phyloP scores from a whole-genome alignment of 179 eudicot species.

The Silene vulgaris region DNA sequence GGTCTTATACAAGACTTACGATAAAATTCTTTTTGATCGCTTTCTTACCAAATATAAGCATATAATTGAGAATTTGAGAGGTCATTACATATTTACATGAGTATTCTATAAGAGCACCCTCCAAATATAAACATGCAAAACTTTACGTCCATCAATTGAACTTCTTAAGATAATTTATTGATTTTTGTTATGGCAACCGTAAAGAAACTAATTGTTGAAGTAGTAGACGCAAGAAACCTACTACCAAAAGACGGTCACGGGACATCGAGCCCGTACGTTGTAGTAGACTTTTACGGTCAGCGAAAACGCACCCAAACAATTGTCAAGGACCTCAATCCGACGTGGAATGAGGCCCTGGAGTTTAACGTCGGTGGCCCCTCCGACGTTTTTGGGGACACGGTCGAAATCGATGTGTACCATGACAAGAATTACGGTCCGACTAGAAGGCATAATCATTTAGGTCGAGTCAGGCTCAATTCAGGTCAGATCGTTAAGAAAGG shows the following conservation, averaged over 20 bases:
- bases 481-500: constrained; percentile 68
- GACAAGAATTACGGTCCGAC: constrained; percentile 67
- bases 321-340: constrained; percentile 55
- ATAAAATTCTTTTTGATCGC: no score
- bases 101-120: no score
- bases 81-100: no score
- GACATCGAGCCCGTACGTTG: constrained; percentile 72
- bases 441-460: constrained; percentile 61
- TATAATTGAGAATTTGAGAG: no score
- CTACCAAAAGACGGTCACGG: constrained; percentile 89
- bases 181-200: constrained; percentile 39
- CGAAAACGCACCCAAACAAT: constrained; percentile 57
- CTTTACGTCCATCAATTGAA: not conserved
- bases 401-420: constrained; percentile 72
- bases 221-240: constrained; percentile 69
- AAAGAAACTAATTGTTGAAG: constrained; percentile 67
- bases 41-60: no score
- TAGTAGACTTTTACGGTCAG: constrained; percentile 76
- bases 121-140: not conserved
- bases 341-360: constrained; percentile 71
- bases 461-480: constrained; percentile 54
- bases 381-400: constrained; percentile 52
- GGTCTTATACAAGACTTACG: not conserved
- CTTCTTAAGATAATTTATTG: not conserved
- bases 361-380: constrained; percentile 54